phyloP scores from a whole-genome alignment of 495 filamentous ascomycete species.

The Hyphodiscus hymeniophilus region DNA sequence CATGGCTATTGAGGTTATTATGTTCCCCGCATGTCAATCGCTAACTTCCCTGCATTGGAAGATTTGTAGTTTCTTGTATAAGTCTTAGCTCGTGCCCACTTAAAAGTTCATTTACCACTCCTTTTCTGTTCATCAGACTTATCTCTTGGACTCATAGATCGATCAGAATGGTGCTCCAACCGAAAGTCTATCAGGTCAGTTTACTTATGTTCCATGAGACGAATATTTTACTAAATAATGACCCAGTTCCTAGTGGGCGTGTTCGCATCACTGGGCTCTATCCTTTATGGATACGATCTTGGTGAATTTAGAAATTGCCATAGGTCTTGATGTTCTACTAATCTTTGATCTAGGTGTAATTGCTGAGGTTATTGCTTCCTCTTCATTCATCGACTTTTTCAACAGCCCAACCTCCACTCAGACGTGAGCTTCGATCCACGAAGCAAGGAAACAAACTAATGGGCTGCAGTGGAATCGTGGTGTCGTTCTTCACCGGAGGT shows the following conservation, averaged over 20 bases:
- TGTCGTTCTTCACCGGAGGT: conserved; percentile 61
- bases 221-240: background rate
- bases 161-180: conserved; percentile 7
- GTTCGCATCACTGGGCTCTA: conserved; percentile 54
- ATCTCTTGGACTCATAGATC: too few relatives aligned
- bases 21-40: background rate
- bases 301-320: background rate
- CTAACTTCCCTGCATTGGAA: background rate
- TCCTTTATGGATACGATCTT: conserved; percentile 40
- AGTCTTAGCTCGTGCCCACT: background rate
- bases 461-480: conserved; percentile 47
- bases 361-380: conserved; percentile 37
- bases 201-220: background rate
- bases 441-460: background rate
- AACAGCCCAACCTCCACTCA: conserved; percentile 40
- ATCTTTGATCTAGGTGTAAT: conserved; percentile 49
- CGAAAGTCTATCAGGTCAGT: conserved; percentile 11
- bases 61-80: background rate
- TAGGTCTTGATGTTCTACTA: too few relatives aligned
- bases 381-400: conserved; percentile 11
- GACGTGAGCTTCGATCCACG: conserved; percentile 33
- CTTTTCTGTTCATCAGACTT: too few relatives aligned
- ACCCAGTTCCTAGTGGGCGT: conserved; percentile 50
- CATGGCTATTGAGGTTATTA: background rate
- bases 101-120: background rate